Percentiles rank a stretch among this genome's conserved stretches.
Conservation (phyloP, 345 rosid genomes). For the Syzygium jambos region DNA sequence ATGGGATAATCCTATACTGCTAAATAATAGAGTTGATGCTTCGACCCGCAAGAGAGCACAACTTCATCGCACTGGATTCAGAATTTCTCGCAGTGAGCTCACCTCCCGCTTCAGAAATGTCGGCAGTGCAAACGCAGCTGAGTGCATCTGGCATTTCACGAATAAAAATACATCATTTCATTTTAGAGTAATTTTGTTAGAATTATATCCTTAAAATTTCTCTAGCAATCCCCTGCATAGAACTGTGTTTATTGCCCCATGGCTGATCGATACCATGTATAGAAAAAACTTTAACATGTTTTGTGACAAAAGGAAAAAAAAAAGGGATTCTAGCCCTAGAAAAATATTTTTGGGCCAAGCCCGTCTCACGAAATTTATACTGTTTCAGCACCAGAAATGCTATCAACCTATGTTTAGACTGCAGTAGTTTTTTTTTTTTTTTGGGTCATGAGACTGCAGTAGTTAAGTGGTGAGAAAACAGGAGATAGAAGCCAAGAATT, state of each 20-base stretch:
- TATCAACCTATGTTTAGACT: background rate
- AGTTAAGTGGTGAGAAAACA: background rate
- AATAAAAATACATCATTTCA: background rate
- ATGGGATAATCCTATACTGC: background rate
- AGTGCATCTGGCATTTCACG: slow-evolving; percentile 47
- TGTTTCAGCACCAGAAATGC: background rate
- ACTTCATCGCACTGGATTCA: background rate
- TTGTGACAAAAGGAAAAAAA: background rate
- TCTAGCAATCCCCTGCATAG: background rate
- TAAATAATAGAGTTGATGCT: background rate
- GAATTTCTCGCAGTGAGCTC: slow-evolving; percentile 22
- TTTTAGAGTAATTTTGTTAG: background rate
- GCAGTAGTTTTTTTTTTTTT: no score
- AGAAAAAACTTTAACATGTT: background rate
- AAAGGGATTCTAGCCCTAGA: background rate
- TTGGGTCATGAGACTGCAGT: no score
- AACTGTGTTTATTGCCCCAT: background rate
- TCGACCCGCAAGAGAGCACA: background rate
- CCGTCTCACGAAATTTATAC: background rate
- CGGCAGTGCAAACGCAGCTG: slow-evolving; percentile 85
- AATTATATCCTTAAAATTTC: background rate
- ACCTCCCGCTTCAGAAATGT: slow-evolving; percentile 77
- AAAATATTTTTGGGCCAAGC: background rate
- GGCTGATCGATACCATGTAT: background rate
- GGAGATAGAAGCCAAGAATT: background rate